phyloP scores from a whole-genome alignment of 495 filamentous ascomycete genomes.

The Aspergillus sparsus region DNA sequence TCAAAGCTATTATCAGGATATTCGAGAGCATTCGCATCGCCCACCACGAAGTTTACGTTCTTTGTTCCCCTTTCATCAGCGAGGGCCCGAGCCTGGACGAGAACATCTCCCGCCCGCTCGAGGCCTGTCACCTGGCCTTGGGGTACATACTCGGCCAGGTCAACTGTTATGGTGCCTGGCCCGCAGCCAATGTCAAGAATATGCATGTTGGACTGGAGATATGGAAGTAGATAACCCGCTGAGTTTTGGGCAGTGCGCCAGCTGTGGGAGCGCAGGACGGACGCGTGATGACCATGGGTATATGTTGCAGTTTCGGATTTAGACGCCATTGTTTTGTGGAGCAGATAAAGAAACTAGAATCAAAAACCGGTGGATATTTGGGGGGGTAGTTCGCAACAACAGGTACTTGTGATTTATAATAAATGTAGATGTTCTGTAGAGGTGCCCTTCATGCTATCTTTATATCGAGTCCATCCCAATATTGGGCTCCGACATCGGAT shows the following conservation, averaged over 20 bases:
- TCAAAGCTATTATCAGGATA: conserved; percentile 56
- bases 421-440: background rate
- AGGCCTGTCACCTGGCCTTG: conserved; percentile 49
- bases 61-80: conserved; percentile 38
- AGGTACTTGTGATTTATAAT: background rate
- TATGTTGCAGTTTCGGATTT: conserved; percentile 42
- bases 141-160: conserved; percentile 49
- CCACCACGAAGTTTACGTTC: conserved; percentile 49
- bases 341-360: background rate
- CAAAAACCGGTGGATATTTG: background rate
- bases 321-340: background rate
- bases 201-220: conserved; percentile 44
- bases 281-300: conserved; percentile 52
- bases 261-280: conserved; percentile 48
- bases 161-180: conserved; percentile 53
- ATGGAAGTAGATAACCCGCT: conserved; percentile 46
- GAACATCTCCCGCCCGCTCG: conserved; percentile 34
- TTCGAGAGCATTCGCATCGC: conserved; percentile 45
- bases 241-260: conserved; percentile 53
- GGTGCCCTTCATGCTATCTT: background rate
- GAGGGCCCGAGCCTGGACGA: conserved; percentile 39
- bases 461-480: background rate
- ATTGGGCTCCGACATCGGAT: background rate
- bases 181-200: conserved; percentile 63
- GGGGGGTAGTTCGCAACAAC: background rate